Conservation (phyloP, 1,139 yeast species). For the Magnusiomyces suaveolens region DNA sequence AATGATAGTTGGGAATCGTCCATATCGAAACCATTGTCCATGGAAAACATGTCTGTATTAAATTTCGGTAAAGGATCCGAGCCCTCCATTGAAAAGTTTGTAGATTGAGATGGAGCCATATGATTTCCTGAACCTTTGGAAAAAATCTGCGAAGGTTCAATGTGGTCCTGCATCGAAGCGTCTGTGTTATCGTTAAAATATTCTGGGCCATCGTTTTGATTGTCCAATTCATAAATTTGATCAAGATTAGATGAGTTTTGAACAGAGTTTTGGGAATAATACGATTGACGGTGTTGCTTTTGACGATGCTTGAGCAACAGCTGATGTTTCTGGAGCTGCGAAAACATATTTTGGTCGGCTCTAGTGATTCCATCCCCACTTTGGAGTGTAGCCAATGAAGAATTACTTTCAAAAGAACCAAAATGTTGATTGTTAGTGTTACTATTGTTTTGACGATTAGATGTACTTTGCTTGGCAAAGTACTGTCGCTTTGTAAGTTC, state of each 20-base stretch:
- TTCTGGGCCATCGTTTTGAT: no score
- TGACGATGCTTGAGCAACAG: neutral
- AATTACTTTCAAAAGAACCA: neutral
- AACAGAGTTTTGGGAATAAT: no score
- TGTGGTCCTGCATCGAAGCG: neutral
- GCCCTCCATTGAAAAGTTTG: neutral
- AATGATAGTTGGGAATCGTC: neutral
- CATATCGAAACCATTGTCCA: neutral
- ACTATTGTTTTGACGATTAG: neutral
- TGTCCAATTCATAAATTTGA: no score
- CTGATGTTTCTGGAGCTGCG: neutral
- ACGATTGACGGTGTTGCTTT: neutral
- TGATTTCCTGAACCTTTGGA: neutral
- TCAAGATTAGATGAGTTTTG: no score
- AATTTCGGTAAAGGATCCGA: neutral
- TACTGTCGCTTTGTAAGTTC: constrained; percentile 2
- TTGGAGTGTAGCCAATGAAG: neutral
- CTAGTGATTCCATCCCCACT: neutral
- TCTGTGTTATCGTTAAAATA: neutral
- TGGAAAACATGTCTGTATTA: neutral
- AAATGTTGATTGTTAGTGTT: neutral
- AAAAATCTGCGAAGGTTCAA: neutral
- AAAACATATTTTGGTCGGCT: neutral
- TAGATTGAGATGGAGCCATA: neutral
- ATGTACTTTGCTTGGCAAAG: neutral